Base-by-base conservation (phyloP, 257 asterid genomes). In the Mitragyna speciosa region DNA sequence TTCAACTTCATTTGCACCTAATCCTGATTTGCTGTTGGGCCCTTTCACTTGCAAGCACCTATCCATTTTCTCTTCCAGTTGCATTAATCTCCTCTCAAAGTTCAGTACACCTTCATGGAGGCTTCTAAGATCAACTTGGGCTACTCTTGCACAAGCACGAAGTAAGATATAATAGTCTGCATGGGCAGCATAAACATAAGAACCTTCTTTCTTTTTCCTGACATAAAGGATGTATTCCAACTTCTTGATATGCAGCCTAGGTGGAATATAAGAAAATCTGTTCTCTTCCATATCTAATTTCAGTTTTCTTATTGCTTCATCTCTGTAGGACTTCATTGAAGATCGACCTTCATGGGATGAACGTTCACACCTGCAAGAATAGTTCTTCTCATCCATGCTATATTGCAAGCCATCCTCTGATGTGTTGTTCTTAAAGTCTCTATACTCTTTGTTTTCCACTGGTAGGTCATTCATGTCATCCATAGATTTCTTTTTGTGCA, bases 101-200 rank as follows among this genome's bases (percentile, higher is more conserved):
- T 67, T 78, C 96, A 94, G 81, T 14, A 90, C 97, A 14, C 90
- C 97, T 47, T 31, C 30, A 82, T 94, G 97, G 92, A 93, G 85
- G 54, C 87, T 78, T 83, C 98, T 86, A 70, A 86, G 66, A 83
- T 93, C 97, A 78, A 94, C 90, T 70, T 82, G 89, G 41, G 90
- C 92, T 77, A 85, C 90, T 86, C 86, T 91, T 16, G 97, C 97
- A 85, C 97, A 94, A 41, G 89, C 85, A 6, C 96, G 89, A 65
- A 93, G 95, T 75, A 94, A 78, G 72, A 94, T 80, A 41, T 93
- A 90, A 64, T 93, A 94, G 85, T 94, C 98, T 1, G 97, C 98
- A 81, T 93, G 97, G 48, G 85, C 94, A 39, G 92, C 93, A 31
- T 91, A 94, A 7, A 86, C 31, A 70, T 64, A 84, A 51, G 86